Percentiles rank a stretch among this genome's conserved stretches.
Evolutionary conservation across 805 yeast genomes (phyloP).

Genomic region (Cyberlindnera meyerae): DNA sequence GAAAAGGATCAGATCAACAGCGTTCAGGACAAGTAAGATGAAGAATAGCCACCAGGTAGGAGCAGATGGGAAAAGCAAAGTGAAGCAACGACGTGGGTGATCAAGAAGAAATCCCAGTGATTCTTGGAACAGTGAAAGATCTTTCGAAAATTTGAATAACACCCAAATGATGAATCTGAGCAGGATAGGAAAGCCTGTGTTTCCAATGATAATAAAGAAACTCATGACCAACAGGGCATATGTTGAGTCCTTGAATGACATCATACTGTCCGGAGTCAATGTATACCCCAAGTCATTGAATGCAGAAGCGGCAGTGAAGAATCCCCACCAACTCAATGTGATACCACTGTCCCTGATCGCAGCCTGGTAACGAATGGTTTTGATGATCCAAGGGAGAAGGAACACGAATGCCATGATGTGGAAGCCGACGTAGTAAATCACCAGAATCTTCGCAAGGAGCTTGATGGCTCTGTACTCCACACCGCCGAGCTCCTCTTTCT

Average conservation of each 20-base stretch:
- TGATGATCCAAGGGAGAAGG: conserved; percentile 58
- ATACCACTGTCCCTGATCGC: conserved; percentile 53
- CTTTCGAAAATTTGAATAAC: conserved; percentile 60
- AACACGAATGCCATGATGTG: conserved; percentile 51
- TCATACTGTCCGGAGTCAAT: conserved; percentile 76
- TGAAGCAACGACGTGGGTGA: conserved; percentile 96
- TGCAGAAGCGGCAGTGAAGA: conserved; percentile 72
- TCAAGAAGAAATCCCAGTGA: conserved; percentile 82
- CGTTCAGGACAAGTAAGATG: conserved; percentile 68
- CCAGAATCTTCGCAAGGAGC: conserved; percentile 59
- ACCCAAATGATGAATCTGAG: conserved; percentile 82
- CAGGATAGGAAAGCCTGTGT: conserved; percentile 89
- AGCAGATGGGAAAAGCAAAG: conserved; percentile 82
- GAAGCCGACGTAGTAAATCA: conserved; percentile 70
- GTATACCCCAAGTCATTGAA: conserved; percentile 87
- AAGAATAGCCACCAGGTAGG: conserved; percentile 94
- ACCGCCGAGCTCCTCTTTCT: conserved; percentile 94
- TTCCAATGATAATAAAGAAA: conserved; percentile 82
- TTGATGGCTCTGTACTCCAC: conserved; percentile 92
- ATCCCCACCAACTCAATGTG: conserved; percentile 88
- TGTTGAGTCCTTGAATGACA: conserved; percentile 54
- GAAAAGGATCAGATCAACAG: conserved; percentile 74
- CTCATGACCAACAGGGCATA: conserved; percentile 60
- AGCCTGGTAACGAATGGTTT: conserved; percentile 36
- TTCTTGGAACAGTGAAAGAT: conserved; percentile 60